These are phyloP conservation scores for Macrophomina phaseolina DNA, from an alignment of 2,329 filamentous ascomycete genomes.

Conservation along the genomic window DNA sequence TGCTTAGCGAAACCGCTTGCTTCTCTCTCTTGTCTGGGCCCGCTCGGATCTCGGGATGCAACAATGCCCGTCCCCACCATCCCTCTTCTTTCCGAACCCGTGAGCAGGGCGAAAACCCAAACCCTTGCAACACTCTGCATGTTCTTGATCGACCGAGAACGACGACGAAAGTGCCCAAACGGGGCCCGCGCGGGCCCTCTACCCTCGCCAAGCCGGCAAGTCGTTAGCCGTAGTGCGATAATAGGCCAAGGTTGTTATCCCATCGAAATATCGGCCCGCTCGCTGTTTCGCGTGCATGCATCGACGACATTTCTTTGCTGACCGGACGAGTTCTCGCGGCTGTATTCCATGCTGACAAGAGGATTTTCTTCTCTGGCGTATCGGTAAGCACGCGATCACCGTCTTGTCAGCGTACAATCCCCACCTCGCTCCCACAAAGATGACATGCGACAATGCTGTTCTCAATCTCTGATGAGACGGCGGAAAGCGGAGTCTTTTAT, in stretches of 20 bases:
- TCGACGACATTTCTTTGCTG: not conserved
- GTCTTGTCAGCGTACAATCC: too few species aligned
- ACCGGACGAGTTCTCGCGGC: not conserved
- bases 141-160: not conserved
- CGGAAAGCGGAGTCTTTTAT: not conserved
- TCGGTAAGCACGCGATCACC: too few species aligned
- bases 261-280: not conserved
- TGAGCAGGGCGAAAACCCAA: not conserved
- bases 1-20: not conserved
- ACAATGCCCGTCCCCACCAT: slow-evolving; percentile 6
- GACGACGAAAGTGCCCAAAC: not conserved
- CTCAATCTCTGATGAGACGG: too few species aligned
- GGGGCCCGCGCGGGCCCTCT: not conserved
- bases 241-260: not conserved
- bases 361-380: too few species aligned
- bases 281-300: not conserved
- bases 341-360: not conserved
- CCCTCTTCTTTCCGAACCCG: slow-evolving; percentile 9
- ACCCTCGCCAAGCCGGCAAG: slow-evolving; percentile 1
- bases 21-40: not conserved
- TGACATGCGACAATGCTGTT: too few species aligned
- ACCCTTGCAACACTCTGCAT: not conserved
- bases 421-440: too few species aligned
- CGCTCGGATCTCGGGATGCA: slow-evolving; percentile 10
- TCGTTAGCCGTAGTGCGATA: not conserved